phyloP scores from a whole-genome alignment of 768 basidiomycete species.

The Leccinum pellstonianum region DNA sequence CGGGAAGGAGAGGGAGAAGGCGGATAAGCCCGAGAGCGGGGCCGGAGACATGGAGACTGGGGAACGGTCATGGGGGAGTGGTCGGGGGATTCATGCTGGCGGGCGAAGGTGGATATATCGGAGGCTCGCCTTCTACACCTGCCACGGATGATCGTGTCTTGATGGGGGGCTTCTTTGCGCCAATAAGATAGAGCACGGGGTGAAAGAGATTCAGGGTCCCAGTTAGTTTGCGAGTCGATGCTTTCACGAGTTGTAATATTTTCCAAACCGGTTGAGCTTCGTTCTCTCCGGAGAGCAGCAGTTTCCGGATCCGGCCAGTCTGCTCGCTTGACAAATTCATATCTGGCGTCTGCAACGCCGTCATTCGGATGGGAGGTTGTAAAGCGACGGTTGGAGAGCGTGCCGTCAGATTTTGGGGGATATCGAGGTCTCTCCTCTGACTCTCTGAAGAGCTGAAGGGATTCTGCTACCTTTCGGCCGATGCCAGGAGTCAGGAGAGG shows the following conservation, averaged over 20 bases:
- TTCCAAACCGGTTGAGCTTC: constrained; percentile 60
- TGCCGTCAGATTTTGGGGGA: constrained; percentile 21
- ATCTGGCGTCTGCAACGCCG: constrained; percentile 65
- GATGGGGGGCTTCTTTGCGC: constrained; percentile 50
- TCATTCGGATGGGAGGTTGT: constrained; percentile 41
- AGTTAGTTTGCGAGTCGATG: constrained; percentile 21
- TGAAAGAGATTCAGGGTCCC: constrained; percentile 21
- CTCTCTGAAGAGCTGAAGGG: constrained; percentile 80
- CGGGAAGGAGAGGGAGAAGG: constrained; percentile 52
- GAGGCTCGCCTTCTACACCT: constrained; percentile 56
- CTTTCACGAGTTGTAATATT: constrained; percentile 54
- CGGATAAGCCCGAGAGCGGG: constrained; percentile 48
- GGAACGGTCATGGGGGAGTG: constrained; percentile 28
- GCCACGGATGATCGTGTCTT: constrained; percentile 50
- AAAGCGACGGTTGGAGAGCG: constrained; percentile 31
- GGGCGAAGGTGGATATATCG: constrained; percentile 39
- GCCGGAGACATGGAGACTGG: constrained; percentile 41
- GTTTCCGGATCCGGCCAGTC: constrained; percentile 84
- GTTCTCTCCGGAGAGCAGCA: constrained; percentile 66
- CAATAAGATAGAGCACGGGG: constrained; percentile 47
- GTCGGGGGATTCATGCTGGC: constrained; percentile 30
- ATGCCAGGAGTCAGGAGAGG: constrained; percentile 41
- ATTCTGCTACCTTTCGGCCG: constrained; percentile 81
- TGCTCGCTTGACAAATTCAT: constrained; percentile 79
- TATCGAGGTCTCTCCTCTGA: constrained; percentile 44